phyloP scores from a whole-genome alignment of 2,329 filamentous ascomycete species.

The Xylariaceae sp. region DNA sequence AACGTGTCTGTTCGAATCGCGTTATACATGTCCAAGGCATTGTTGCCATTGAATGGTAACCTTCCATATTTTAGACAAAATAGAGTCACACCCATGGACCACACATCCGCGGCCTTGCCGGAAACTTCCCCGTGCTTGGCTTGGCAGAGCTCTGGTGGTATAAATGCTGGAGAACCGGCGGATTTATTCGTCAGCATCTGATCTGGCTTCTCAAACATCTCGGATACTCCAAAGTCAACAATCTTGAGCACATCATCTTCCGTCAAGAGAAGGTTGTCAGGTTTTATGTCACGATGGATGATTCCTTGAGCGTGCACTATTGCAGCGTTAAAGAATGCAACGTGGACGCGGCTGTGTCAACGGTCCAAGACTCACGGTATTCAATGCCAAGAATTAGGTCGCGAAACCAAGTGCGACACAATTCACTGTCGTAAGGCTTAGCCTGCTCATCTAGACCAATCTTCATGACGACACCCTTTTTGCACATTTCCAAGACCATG shows the following conservation, averaged over 20 bases:
- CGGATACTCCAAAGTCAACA: slow-evolving; percentile 98
- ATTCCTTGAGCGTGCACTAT: slow-evolving; percentile 91
- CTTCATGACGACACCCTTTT: slow-evolving; percentile 96
- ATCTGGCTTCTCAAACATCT: slow-evolving; percentile 89
- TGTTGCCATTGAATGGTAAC: slow-evolving; percentile 82
- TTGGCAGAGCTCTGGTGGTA: slow-evolving; percentile 90
- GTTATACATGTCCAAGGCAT: slow-evolving; percentile 86
- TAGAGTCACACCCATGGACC: slow-evolving; percentile 96
- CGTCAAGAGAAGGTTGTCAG: slow-evolving; percentile 91
- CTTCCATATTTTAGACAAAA: slow-evolving; percentile 90
- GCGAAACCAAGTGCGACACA: slow-evolving; percentile 89
- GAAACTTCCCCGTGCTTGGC: slow-evolving; percentile 85
- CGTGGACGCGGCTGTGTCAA: neutral
- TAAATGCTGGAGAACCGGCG: slow-evolving; percentile 91
- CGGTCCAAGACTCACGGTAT: slow-evolving; percentile 66
- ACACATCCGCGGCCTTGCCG: slow-evolving; percentile 90
- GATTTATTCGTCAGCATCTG: slow-evolving; percentile 93
- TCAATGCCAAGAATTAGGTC: slow-evolving; percentile 95
- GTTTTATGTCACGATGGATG: slow-evolving; percentile 96
- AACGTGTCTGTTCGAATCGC: slow-evolving; percentile 78
- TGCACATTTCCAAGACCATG: slow-evolving; percentile 99
- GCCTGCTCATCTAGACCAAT: slow-evolving; percentile 85
- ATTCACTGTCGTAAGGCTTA: slow-evolving; percentile 80
- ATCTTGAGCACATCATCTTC: slow-evolving; percentile 94
- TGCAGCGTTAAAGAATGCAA: slow-evolving; percentile 27